Evolutionary conservation across 2,329 filamentous ascomycete species (phyloP).

Genomic region (Scleromitrula shiraiana): DNA sequence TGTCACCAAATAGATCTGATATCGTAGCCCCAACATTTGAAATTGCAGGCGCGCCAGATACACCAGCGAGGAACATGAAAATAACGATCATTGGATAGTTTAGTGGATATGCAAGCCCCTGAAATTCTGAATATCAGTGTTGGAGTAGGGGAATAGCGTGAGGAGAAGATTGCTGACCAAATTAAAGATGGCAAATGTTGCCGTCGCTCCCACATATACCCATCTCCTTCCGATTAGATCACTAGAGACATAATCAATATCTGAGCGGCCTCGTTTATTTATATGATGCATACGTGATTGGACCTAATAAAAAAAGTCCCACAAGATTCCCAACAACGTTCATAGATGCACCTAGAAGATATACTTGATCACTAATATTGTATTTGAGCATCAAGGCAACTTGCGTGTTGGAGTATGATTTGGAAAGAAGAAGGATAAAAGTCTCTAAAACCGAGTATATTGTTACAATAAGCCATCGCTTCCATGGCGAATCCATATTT

Average conservation of each 20-base stretch:
- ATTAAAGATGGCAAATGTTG: constrained; percentile 40
- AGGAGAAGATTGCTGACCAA: constrained; percentile 37
- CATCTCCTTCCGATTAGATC: constrained; percentile 37
- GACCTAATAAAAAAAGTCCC: constrained; percentile 34
- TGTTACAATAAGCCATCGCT: constrained; percentile 18
- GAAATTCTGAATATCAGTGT: not conserved
- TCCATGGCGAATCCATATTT: constrained; percentile 1
- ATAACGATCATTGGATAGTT: constrained; percentile 42
- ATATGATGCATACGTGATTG: constrained; percentile 28
- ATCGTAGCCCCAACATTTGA: constrained; percentile 49
- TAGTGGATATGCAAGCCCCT: constrained; percentile 38
- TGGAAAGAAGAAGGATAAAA: constrained; percentile 28
- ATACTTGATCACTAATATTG: constrained; percentile 30
- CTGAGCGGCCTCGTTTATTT: not conserved
- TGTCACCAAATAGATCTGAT: constrained; percentile 41
- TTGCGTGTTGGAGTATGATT: constrained; percentile 33
- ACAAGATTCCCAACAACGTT: constrained; percentile 36
- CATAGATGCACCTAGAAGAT: constrained; percentile 34
- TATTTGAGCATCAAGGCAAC: constrained; percentile 32
- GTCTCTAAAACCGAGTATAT: constrained; percentile 27
- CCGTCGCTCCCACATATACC: constrained; percentile 39
- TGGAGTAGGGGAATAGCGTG: constrained; percentile 24
- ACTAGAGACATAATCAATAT: constrained; percentile 13
- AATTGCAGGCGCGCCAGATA: constrained; percentile 45
- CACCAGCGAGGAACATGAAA: constrained; percentile 54